Conservation (phyloP, 306 rosid species). For the Senna siamea region DNA sequence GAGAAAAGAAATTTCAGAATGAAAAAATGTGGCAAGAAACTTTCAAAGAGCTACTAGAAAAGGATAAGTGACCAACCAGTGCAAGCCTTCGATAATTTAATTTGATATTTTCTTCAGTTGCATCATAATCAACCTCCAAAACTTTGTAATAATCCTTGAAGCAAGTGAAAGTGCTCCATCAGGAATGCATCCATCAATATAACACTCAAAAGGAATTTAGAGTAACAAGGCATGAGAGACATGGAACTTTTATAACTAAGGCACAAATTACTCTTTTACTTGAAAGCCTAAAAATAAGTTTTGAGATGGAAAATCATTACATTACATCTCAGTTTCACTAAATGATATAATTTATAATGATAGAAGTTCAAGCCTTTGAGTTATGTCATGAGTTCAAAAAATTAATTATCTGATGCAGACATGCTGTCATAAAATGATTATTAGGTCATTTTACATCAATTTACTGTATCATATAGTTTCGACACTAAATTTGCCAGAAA, state of each 20-base stretch:
- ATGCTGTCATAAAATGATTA: neutral
- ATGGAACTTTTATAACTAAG: neutral
- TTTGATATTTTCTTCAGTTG: slow-evolving; percentile 70
- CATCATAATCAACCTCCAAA: slow-evolving; percentile 80
- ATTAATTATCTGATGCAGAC: neutral
- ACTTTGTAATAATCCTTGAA: slow-evolving; percentile 71
- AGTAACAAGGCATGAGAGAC: neutral
- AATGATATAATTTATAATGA: neutral
- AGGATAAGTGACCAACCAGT: slow-evolving; percentile 53
- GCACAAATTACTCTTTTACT: too few species aligned
- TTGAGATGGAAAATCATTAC: neutral
- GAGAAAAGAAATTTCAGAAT: neutral
- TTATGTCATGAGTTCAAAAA: neutral
- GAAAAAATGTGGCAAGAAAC: slow-evolving; percentile 18
- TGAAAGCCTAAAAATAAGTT: neutral
- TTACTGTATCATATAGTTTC: too few species aligned
- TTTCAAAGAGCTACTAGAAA: slow-evolving; percentile 26
- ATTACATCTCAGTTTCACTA: neutral
- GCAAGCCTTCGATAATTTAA: slow-evolving; percentile 76
- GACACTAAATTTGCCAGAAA: neutral
- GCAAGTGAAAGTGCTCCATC: slow-evolving; percentile 27
- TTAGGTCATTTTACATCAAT: neutral
- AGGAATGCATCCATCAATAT: slow-evolving; percentile 29
- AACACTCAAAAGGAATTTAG: slow-evolving; percentile 7
- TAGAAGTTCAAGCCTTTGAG: neutral